Percentiles rank a stretch among this genome's conserved stretches.
These are phyloP conservation scores for Hippophae tibetana DNA, from an alignment of 306 rosid genomes.

Conservation along the genomic window DNA sequence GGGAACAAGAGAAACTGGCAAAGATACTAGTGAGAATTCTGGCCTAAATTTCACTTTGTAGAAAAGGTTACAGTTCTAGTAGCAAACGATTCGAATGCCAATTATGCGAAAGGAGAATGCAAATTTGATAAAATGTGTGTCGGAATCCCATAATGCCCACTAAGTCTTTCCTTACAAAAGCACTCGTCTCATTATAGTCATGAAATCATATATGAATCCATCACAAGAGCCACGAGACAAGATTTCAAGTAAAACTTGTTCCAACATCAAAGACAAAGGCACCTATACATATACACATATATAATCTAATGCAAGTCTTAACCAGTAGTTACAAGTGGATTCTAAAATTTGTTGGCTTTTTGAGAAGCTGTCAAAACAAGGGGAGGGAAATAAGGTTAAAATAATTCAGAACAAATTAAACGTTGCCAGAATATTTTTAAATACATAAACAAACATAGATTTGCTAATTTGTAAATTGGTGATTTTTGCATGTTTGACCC, in stretches of 20 bases:
- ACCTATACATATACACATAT: conserved; percentile 64
- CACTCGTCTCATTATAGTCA: conserved; percentile 82
- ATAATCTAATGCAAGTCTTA: conserved; percentile 53
- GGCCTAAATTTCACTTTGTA: conserved; percentile 69
- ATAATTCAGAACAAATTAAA: too few relatives aligned
- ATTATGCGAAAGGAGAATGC: conserved; percentile 71
- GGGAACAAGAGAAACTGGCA: conserved; percentile 78
- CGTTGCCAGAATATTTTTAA: too few relatives aligned
- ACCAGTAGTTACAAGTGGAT: conserved; percentile 44
- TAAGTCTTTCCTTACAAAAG: conserved; percentile 60
- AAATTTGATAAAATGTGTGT: conserved; percentile 64
- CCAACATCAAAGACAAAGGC: conserved; percentile 57
- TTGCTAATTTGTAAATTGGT: conserved; percentile 1
- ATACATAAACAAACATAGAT: background rate
- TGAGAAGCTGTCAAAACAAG: too few relatives aligned
- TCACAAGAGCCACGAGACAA: conserved; percentile 85
- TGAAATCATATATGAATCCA: conserved; percentile 74
- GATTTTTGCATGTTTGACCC: conserved; percentile 52
- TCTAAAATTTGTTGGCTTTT: too few relatives aligned
- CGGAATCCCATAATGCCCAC: conserved; percentile 63
- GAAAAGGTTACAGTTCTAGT: conserved; percentile 44
- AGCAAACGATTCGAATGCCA: conserved; percentile 59
- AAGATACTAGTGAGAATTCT: conserved; percentile 39
- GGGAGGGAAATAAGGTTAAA: too few relatives aligned
- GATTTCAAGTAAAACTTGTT: conserved; percentile 42